Evolutionary conservation across 1,284 basidiomycete species (phyloP).

Genomic region (Ustilago sp.): DNA sequence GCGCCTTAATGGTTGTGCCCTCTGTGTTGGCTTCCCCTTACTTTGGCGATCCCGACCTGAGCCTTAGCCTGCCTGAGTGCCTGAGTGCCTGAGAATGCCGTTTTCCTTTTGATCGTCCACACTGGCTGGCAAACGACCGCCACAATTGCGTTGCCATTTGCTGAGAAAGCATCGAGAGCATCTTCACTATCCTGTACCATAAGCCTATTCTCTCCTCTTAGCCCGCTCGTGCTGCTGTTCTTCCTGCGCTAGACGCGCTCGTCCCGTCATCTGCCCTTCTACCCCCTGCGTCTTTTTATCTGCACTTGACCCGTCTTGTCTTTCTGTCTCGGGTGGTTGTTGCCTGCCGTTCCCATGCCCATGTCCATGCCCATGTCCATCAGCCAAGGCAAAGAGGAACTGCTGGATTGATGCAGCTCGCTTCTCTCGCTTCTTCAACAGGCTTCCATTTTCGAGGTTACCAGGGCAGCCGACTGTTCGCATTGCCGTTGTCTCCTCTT

Average conservation of each 20-base stretch:
- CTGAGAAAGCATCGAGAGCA: constrained; percentile 1
- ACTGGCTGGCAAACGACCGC: too few relatives aligned
- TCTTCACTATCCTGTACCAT: neutral
- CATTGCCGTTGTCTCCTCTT: neutral
- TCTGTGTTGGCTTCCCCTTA: neutral
- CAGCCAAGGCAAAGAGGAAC: neutral
- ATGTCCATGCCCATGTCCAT: constrained; percentile 1
- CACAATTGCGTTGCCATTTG: neutral
- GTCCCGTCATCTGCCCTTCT: neutral
- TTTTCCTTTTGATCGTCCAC: neutral
- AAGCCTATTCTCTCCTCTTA: neutral
- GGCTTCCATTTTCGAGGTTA: constrained; percentile 26
- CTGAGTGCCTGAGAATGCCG: neutral
- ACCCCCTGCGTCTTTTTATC: neutral
- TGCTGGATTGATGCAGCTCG: constrained; percentile 25
- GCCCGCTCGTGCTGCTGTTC: neutral
- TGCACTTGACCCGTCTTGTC: constrained; percentile 9
- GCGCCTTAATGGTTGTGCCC: neutral
- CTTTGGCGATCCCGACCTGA: constrained; percentile 1
- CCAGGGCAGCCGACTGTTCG: constrained; percentile 6
- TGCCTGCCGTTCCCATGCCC: constrained; percentile 8
- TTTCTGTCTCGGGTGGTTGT: constrained; percentile 5
- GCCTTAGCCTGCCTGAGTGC: neutral
- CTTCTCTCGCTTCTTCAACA: constrained; percentile 39
- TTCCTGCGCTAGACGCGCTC: constrained; percentile 7